Percentiles rank a stretch among this genome's conserved stretches.
Conservation (phyloP, 805 yeast species). For the Isabelozyma rhagii region DNA sequence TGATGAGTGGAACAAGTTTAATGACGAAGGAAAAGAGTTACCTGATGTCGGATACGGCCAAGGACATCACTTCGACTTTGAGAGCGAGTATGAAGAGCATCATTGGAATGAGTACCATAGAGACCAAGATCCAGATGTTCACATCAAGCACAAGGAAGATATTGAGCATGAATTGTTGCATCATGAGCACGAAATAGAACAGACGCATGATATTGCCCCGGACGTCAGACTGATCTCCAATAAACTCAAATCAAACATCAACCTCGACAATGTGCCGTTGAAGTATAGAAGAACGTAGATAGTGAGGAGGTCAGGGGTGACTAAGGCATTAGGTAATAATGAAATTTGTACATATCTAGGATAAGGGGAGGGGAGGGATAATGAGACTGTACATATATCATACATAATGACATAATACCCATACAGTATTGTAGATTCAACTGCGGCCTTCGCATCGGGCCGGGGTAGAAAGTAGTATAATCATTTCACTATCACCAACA, state of each 20-base stretch:
- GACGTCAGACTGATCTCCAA: slow-evolving; percentile 28
- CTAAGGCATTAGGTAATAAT: no score
- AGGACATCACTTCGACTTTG: slow-evolving; percentile 93
- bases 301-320: no score
- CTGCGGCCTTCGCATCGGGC: no score
- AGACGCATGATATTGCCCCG: slow-evolving; percentile 31
- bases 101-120: slow-evolving; percentile 86
- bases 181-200: slow-evolving; percentile 83
- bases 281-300: slow-evolving; percentile 19
- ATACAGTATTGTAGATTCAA: no score
- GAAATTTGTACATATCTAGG: no score
- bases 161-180: slow-evolving; percentile 82
- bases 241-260: slow-evolving; percentile 25
- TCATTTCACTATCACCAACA: no score
- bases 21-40: slow-evolving; percentile 61
- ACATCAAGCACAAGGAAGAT: slow-evolving; percentile 80
- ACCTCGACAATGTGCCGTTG: slow-evolving; percentile 26
- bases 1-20: slow-evolving; percentile 69
- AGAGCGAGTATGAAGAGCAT: slow-evolving; percentile 88
- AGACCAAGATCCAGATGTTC: slow-evolving; percentile 78
- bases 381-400: no score
- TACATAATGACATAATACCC: no score
- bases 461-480: no score
- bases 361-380: no score
- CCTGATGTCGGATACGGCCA: slow-evolving; percentile 94